Conservation (phyloP, 805 yeast species). For the Zygosaccharomyces pseudorouxii region DNA sequence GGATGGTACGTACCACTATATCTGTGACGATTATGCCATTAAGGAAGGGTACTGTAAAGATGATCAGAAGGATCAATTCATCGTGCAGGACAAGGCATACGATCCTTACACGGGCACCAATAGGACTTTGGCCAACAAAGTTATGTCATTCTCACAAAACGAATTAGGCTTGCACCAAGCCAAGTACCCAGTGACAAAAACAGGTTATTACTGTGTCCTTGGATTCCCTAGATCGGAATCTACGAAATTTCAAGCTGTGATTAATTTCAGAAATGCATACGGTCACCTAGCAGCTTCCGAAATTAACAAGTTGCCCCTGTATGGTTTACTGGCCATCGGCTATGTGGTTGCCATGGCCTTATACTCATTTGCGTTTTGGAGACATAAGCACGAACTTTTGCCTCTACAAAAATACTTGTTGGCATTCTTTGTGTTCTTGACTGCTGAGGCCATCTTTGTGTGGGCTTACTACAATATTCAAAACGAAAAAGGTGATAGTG, state of each 20-base stretch:
- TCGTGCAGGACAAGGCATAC: conserved; percentile 43
- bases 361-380: conserved; percentile 80
- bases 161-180: conserved; percentile 56
- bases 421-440: conserved; percentile 76
- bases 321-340: conserved; percentile 77
- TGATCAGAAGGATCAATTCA: conserved; percentile 55
- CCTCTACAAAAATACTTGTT: conserved; percentile 89
- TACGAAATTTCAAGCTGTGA: conserved; percentile 55
- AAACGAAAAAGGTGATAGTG: conserved; percentile 53
- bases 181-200: conserved; percentile 58
- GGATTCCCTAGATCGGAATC: conserved; percentile 47
- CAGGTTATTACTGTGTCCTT: conserved; percentile 92
- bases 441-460: conserved; percentile 76
- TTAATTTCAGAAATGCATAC: conserved; percentile 85
- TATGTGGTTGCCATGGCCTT: conserved; percentile 79
- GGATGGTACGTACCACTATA: conserved; percentile 49
- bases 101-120: conserved; percentile 49
- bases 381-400: conserved; percentile 78
- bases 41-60: conserved; percentile 49
- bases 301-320: conserved; percentile 84
- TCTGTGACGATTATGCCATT: conserved; percentile 74
- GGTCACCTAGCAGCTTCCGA: conserved; percentile 88
- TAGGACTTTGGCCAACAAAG: conserved; percentile 47
- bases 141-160: conserved; percentile 52
- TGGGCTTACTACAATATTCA: conserved; percentile 90